Evolutionary conservation across 2,329 filamentous ascomycete species (phyloP).

Genomic region (Sclerotinia minor): DNA sequence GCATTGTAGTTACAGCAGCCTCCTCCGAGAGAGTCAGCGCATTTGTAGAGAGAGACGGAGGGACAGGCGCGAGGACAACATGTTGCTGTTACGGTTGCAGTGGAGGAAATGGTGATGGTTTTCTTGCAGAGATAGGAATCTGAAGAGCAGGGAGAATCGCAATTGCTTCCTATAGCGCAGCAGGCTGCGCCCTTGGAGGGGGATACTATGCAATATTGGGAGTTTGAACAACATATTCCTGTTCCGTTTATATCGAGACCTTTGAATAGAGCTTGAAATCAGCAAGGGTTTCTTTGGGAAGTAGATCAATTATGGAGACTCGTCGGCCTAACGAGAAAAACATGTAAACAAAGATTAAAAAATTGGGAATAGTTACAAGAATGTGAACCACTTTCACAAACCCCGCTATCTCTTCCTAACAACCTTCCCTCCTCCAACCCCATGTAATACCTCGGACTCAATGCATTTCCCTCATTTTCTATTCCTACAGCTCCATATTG

Average conservation of each 20-base stretch:
- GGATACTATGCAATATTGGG: conserved; percentile 50
- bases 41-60: conserved; percentile 39
- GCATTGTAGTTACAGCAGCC: conserved; percentile 51
- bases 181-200: conserved; percentile 43
- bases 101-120: conserved; percentile 34
- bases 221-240: conserved; percentile 47
- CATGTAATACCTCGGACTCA: conserved; percentile 37
- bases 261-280: conserved; percentile 29
- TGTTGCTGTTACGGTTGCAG: conserved; percentile 28
- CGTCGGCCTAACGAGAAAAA: neutral
- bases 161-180: conserved; percentile 47
- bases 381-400: conserved; percentile 34
- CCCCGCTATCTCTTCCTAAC: conserved; percentile 27
- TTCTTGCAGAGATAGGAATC: conserved; percentile 40
- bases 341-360: neutral
- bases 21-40: conserved; percentile 41
- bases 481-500: conserved; percentile 17
- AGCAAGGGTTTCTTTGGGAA: neutral
- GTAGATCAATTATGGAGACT: neutral
- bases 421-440: conserved; percentile 27
- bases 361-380: conserved; percentile 32
- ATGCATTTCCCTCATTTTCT: conserved; percentile 17
- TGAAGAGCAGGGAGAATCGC: conserved; percentile 43
- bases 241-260: conserved; percentile 47
- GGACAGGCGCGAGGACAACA: conserved; percentile 44